A percentile compares a stretch with the other conserved stretches of the same genome.
These are phyloP conservation scores for Hyaloperonospora arabidopsidis DNA, from an alignment of 352 stramenopile genomes.

Conservation along the genomic window DNA sequence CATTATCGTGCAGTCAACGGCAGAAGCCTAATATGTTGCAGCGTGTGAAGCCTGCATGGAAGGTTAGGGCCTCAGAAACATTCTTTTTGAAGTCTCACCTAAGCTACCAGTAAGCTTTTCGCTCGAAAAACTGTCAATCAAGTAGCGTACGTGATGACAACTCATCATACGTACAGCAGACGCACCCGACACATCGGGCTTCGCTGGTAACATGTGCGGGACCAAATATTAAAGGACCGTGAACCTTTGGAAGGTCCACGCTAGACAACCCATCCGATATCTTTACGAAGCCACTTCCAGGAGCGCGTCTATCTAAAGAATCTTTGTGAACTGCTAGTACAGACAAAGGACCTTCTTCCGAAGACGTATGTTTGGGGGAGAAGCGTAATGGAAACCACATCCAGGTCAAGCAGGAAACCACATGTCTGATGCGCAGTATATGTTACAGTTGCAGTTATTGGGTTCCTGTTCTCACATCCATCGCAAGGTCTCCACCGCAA, in stretches of 20 bases:
- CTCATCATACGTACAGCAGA: conserved; percentile 6
- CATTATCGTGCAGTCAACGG: not conserved
- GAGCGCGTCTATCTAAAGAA: not conserved
- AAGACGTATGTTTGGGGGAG: not conserved
- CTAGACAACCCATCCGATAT: not conserved
- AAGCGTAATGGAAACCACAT: not conserved
- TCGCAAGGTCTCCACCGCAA: no score
- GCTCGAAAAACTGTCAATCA: conserved; percentile 1
- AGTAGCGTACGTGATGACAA: not conserved
- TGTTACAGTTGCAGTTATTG: no score
- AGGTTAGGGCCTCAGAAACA: not conserved
- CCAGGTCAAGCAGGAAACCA: no score
- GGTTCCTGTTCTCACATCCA: no score
- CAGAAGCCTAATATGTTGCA: no score
- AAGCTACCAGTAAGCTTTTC: no score
- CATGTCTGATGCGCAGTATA: no score
- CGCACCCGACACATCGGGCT: conserved; percentile 6
- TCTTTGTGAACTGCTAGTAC: not conserved
- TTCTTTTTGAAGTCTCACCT: not conserved
- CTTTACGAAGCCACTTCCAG: not conserved
- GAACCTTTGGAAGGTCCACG: not conserved
- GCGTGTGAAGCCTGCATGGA: no score
- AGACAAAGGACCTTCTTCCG: not conserved
- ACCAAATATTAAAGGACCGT: conserved; percentile 1
- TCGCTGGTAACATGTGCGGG: conserved; percentile 1